phyloP scores from a whole-genome alignment of 1,284 basidiomycete species.

The Calocybe gambosa region DNA sequence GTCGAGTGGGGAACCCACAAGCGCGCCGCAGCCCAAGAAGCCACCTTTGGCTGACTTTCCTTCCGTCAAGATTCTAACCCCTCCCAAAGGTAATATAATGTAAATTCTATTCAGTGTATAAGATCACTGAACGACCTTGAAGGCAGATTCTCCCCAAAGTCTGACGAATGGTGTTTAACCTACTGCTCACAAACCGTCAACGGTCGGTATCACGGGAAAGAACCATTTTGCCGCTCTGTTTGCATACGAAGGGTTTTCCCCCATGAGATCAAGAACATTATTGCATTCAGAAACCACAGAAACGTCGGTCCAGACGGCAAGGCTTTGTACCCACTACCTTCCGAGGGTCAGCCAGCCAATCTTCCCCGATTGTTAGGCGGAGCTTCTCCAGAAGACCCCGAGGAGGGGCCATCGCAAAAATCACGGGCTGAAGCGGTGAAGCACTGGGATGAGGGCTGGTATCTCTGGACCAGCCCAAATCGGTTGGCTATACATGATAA shows the following conservation, averaged over 20 bases:
- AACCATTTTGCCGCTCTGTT: constrained; percentile 59
- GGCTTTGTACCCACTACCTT: constrained; percentile 51
- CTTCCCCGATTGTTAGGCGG: constrained; percentile 38
- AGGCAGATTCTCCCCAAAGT: constrained; percentile 52
- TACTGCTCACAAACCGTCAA: constrained; percentile 62
- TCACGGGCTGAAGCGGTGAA: constrained; percentile 29
- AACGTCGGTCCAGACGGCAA: constrained; percentile 34
- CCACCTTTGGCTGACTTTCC: constrained; percentile 40
- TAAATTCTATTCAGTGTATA: not conserved
- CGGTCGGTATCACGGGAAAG: constrained; percentile 48
- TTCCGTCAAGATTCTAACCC: constrained; percentile 44
- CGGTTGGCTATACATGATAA: constrained; percentile 50
- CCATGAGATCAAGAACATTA: constrained; percentile 60
- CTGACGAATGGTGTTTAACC: constrained; percentile 70
- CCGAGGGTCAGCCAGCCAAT: constrained; percentile 53
- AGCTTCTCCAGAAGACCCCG: constrained; percentile 24
- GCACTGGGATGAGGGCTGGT: constrained; percentile 70
- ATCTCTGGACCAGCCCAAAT: constrained; percentile 60
- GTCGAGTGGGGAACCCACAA: constrained; percentile 6
- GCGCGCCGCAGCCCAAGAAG: constrained; percentile 23
- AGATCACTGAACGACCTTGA: constrained; percentile 8
- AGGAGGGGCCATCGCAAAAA: constrained; percentile 16
- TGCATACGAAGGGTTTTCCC: constrained; percentile 69
- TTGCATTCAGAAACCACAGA: constrained; percentile 40
- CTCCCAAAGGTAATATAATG: constrained; percentile 33